A percentile compares a stretch with the other conserved stretches of the same genome.
Conservation (phyloP, 257 asterid genomes). For the Perilla frutescens region DNA sequence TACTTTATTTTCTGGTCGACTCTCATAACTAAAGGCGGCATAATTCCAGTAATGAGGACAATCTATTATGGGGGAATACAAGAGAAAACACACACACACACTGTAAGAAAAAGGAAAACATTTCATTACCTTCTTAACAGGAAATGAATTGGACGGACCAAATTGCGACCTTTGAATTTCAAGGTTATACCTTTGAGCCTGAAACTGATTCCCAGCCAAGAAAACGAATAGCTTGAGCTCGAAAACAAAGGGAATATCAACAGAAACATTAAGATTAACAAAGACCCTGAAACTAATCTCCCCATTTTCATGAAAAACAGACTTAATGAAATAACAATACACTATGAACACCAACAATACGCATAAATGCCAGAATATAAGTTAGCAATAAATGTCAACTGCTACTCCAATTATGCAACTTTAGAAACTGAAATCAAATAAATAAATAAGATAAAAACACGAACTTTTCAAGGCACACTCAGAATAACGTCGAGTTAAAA, state of each 20-base stretch:
- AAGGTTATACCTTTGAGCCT: conserved; percentile 37
- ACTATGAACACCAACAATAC: conserved; percentile 13
- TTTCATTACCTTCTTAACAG: conserved; percentile 36
- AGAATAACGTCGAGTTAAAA: neutral
- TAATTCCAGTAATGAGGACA: neutral
- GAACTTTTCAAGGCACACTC: neutral
- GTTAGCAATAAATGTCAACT: conserved; percentile 15
- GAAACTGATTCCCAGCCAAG: conserved; percentile 37
- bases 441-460: conserved; percentile 12
- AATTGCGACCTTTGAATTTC: conserved; percentile 36
- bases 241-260: conserved; percentile 33
- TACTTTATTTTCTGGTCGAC: neutral
- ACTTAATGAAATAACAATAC: neutral
- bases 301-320: conserved; percentile 37
- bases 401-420: conserved; percentile 25
- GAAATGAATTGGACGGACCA: conserved; percentile 38
- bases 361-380: conserved; percentile 8
- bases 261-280: conserved; percentile 36
- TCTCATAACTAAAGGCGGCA: neutral
- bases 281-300: conserved; percentile 39
- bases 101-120: neutral
- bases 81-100: conserved; percentile 7
- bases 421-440: neutral
- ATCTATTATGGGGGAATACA: neutral
- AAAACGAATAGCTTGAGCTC: conserved; percentile 25